Evolutionary conservation across 2,329 filamentous ascomycete species (phyloP).

Genomic region (Cladophialophora yegresii): DNA sequence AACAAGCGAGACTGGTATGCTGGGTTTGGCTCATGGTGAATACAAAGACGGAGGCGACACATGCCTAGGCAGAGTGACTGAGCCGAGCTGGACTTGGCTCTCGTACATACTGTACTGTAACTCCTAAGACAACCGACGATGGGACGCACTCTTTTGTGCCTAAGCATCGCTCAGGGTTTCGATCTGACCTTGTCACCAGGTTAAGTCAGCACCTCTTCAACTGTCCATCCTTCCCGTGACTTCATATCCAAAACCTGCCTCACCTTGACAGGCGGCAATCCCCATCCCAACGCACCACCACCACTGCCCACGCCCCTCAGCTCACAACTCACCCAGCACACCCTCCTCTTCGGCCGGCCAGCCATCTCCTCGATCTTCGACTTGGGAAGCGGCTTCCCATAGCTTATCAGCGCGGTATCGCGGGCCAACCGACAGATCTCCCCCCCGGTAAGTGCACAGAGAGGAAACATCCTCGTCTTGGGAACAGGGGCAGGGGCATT

Average conservation of each 20-base stretch:
- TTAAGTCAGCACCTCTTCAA: constrained; percentile 34
- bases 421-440: constrained; percentile 78
- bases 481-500: too few relatives aligned
- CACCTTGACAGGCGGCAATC: constrained; percentile 80
- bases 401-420: constrained; percentile 78
- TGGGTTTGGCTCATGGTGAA: not conserved
- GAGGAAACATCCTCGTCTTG: constrained; percentile 82
- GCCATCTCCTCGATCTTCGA: constrained; percentile 65
- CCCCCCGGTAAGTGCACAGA: constrained; percentile 74
- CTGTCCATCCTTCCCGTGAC: constrained; percentile 60
- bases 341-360: constrained; percentile 57
- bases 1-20: not conserved
- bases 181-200: too few relatives aligned
- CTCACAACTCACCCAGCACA: constrained; percentile 81
- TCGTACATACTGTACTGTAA: not conserved
- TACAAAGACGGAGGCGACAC: not conserved
- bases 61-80: not conserved
- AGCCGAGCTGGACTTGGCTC: not conserved
- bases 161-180: not conserved
- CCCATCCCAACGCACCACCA: constrained; percentile 69
- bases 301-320: constrained; percentile 59
- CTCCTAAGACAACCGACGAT: not conserved
- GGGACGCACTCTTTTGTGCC: not conserved
- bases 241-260: constrained; percentile 72
- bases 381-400: constrained; percentile 91